Conservation (phyloP, 805 yeast species). For the Alloascoidea africana region DNA sequence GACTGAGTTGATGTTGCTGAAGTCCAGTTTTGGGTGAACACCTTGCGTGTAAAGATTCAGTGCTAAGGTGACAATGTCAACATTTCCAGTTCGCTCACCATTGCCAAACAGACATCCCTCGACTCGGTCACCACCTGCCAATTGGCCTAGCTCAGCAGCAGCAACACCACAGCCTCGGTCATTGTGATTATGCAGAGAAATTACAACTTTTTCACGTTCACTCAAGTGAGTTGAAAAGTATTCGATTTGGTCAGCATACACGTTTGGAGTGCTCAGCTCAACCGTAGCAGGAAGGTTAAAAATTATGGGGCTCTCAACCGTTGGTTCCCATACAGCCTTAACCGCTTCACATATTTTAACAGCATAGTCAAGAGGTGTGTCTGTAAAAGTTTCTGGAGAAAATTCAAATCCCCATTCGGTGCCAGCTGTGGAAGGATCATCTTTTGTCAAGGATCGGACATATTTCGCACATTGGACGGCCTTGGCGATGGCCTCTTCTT, state of each 20-base stretch:
- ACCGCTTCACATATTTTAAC: slow-evolving; percentile 62
- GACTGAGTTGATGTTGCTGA: slow-evolving; percentile 47
- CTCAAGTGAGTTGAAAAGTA: slow-evolving; percentile 45
- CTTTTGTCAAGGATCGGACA: slow-evolving; percentile 55
- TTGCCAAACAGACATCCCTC: slow-evolving; percentile 80
- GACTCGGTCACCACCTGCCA: slow-evolving; percentile 82
- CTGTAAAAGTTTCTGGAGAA: slow-evolving; percentile 70
- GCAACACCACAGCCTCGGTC: slow-evolving; percentile 87
- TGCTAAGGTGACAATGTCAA: slow-evolving; percentile 66
- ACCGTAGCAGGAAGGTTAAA: slow-evolving; percentile 80
- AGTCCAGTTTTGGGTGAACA: slow-evolving; percentile 53
- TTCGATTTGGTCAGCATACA: slow-evolving; percentile 77
- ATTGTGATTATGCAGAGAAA: slow-evolving; percentile 72
- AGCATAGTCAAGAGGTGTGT: slow-evolving; percentile 49
- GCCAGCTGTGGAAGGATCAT: slow-evolving; percentile 32
- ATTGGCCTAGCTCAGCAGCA: slow-evolving; percentile 66
- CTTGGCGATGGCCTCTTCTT: slow-evolving; percentile 37
- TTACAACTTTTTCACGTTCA: slow-evolving; percentile 55
- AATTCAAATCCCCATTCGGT: slow-evolving; percentile 68
- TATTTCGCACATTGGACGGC: slow-evolving; percentile 51
- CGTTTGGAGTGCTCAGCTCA: slow-evolving; percentile 68
- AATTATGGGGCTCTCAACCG: slow-evolving; percentile 49
- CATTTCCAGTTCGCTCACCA: slow-evolving; percentile 83
- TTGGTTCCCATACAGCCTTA: slow-evolving; percentile 59
- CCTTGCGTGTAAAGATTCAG: slow-evolving; percentile 73